Evolutionary conservation across 768 basidiomycete species (phyloP).

Genomic region (Cyclocybe cylindracea): DNA sequence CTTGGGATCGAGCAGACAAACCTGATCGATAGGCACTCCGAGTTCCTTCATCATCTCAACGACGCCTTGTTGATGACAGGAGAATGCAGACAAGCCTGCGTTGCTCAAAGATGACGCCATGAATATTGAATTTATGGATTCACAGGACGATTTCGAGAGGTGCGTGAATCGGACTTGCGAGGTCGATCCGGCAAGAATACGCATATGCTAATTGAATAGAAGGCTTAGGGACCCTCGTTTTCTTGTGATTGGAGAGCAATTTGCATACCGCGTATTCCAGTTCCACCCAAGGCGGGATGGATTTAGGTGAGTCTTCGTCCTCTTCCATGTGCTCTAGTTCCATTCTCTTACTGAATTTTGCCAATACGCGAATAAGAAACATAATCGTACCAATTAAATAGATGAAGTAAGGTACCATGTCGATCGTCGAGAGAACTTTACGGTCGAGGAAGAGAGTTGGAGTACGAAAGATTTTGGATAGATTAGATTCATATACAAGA

Average conservation of each 20-base stretch:
- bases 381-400: too few relatives aligned
- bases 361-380: too few relatives aligned
- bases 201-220: constrained; percentile 69
- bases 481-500: too few relatives aligned
- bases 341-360: too few relatives aligned
- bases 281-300: constrained; percentile 87
- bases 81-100: constrained; percentile 33
- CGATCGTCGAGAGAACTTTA: too few relatives aligned
- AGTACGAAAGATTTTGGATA: too few relatives aligned
- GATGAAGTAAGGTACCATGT: too few relatives aligned
- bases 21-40: constrained; percentile 50
- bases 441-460: too few relatives aligned
- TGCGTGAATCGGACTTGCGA: constrained; percentile 82
- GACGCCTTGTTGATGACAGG: constrained; percentile 53
- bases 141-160: constrained; percentile 71
- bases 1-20: constrained; percentile 95
- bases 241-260: neutral
- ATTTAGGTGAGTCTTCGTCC: constrained; percentile 72
- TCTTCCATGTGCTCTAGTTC: constrained; percentile 90
- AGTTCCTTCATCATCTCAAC: constrained; percentile 55
- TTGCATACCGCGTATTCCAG: constrained; percentile 81
- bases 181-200: constrained; percentile 63
- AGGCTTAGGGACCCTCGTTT: neutral
- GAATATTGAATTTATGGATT: constrained; percentile 47
- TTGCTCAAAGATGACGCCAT: constrained; percentile 3